Evolutionary conservation across 371 early-diverging fungal genomes (phyloP).

Genomic region (Synchytrium microbalum): DNA sequence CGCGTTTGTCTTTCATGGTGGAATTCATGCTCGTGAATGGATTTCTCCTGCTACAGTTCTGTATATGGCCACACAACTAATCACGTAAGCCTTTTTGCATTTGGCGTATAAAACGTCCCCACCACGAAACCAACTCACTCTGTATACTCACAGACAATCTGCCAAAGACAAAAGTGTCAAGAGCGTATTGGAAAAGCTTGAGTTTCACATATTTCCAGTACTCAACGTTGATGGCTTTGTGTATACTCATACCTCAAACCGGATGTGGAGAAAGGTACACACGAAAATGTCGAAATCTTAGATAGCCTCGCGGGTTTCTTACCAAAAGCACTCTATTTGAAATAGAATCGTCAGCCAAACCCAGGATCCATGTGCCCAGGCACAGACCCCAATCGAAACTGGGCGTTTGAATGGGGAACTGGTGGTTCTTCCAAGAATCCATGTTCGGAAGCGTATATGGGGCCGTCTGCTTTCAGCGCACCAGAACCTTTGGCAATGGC

Average conservation of each 20-base stretch:
- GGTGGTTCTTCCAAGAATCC: conserved; percentile 44
- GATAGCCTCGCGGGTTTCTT: neutral
- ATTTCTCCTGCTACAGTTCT: conserved; percentile 40
- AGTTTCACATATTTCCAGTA: conserved; percentile 46
- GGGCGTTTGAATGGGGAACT: conserved; percentile 48
- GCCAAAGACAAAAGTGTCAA: neutral
- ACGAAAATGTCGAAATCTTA: neutral
- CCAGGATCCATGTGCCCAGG: conserved; percentile 11
- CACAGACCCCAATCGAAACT: conserved; percentile 41
- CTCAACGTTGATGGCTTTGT: conserved; percentile 57
- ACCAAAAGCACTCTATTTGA: neutral
- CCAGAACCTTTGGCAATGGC: neutral
- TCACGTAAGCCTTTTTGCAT: neutral
- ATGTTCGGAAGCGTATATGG: conserved; percentile 46
- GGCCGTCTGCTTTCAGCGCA: conserved; percentile 19
- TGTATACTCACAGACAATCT: neutral
- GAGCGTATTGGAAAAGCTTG: conserved; percentile 28
- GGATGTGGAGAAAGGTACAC: conserved; percentile 53
- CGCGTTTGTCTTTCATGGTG: conserved; percentile 3
- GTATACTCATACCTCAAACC: conserved; percentile 39
- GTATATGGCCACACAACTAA: conserved; percentile 35
- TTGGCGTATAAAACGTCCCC: neutral
- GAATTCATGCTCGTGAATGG: conserved; percentile 57
- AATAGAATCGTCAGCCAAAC: neutral
- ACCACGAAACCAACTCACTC: neutral